Base-by-base conservation (phyloP, 495 filamentous ascomycete species). In the Penicillium parvum region DNA sequence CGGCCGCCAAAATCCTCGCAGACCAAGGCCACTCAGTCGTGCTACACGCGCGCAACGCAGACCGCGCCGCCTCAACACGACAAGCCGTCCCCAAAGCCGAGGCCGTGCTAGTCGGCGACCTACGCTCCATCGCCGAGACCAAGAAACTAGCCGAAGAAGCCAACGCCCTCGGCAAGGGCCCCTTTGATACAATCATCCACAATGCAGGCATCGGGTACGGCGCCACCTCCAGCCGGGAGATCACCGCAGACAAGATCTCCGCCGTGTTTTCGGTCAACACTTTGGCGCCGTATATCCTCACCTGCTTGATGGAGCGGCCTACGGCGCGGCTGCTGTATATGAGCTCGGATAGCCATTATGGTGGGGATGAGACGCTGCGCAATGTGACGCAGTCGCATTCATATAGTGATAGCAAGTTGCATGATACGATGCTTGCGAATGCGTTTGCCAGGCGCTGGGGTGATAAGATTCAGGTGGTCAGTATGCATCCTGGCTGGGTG, bases 401-500 rank as follows among this genome's bases (percentile, higher is more conserved):
- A 7, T 79, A 80, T 43, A 55, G 63, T 20, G 70, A 79, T 40
- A 72, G 63, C 44, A 81, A 81, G 45, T 53, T 81, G 25, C 71
- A 78, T 40, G 66, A 76, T 49, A 59, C 74, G 12, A 65, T 81
- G 63, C 61, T 81, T 7, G 69, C 74, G 4, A 76, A 75, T 42
- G 71, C 69, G 7, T 75, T 81, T 47, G 67, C 76, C 1, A 52
- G 73, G 4, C 59, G 64, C 2, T 76, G 74, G 65, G 59, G 64
- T 4, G 68, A 74, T 2, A 64, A 45, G n/a, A 50, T 76, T 3
- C 58, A 71, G 32, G 71, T 74, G 0, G 66, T 76, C 16, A 64
- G 68, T 4, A 64, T 82, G 52, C 71, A 78, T 57, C 81, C 81
- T 5, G 81, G 81, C 3, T 83, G 79, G 81, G 78, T 83, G 29